phyloP scores from a whole-genome alignment of 192 early-diverging fungal genomes.

The Neocallimastix lanati region DNA sequence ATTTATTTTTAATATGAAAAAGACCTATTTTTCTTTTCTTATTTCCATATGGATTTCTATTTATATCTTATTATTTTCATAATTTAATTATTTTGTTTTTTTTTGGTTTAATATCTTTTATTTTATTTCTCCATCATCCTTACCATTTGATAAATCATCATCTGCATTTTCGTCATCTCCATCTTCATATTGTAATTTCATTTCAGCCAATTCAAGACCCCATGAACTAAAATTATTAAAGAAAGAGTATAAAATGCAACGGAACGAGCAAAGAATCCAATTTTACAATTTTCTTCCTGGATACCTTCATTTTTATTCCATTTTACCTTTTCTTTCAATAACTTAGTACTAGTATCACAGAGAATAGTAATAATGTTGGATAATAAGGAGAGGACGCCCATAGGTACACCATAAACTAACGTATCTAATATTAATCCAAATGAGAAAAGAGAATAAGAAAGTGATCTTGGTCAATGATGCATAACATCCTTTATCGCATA shows the following conservation, averaged over 20 bases:
- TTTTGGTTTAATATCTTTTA: too few relatives aligned
- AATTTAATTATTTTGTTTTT: too few relatives aligned
- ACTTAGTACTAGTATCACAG: not conserved
- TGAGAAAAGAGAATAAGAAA: conserved; percentile 45
- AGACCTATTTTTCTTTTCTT: too few relatives aligned
- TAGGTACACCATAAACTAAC: conserved; percentile 41
- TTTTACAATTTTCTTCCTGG: conserved; percentile 25
- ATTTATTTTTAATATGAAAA: too few relatives aligned
- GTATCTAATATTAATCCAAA: conserved; percentile 45
- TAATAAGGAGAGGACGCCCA: conserved; percentile 14
- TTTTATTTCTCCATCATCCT: too few relatives aligned
- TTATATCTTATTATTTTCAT: too few relatives aligned
- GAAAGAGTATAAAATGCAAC: conserved; percentile 54
- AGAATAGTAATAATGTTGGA: not conserved
- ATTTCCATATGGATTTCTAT: too few relatives aligned
- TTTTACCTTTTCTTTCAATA: conserved; percentile 1
- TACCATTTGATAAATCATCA: too few relatives aligned
- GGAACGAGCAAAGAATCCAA: conserved; percentile 51
- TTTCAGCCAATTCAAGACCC: conserved; percentile 1
- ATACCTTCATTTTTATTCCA: conserved; percentile 34
- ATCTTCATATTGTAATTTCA: not conserved
- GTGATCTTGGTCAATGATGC: conserved; percentile 46
- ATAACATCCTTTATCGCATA: conserved; percentile 39
- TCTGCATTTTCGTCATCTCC: not conserved
- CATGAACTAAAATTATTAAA: conserved; percentile 48